Conservation (phyloP, 106 monocot species). For the Dendrobium nobile region DNA sequence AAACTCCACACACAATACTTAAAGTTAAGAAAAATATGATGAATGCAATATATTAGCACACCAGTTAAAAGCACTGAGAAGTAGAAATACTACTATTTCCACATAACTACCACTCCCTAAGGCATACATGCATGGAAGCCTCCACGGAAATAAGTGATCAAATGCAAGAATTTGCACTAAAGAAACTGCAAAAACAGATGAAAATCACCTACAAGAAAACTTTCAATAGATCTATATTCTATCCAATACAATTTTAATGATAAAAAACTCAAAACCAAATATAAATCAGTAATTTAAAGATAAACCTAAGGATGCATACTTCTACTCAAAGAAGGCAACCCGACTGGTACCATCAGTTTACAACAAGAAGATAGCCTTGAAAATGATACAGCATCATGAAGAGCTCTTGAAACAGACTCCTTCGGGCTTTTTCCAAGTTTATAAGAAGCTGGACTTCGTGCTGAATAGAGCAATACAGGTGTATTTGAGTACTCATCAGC, state of each 20-base stretch:
- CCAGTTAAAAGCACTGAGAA: background rate
- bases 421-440: constrained; percentile 18
- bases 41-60: background rate
- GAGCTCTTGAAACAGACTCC: constrained; percentile 40
- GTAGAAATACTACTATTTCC: background rate
- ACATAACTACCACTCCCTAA: background rate
- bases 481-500: constrained; percentile 80
- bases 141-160: background rate
- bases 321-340: constrained; percentile 66
- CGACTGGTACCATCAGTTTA: constrained; percentile 72
- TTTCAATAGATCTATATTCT: background rate
- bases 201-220: background rate
- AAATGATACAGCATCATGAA: constrained; percentile 91
- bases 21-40: background rate
- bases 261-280: background rate
- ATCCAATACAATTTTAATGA: background rate
- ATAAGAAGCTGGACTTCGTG: constrained; percentile 44
- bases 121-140: background rate
- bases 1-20: background rate
- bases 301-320: constrained; percentile 38
- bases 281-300: background rate
- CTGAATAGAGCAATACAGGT: constrained; percentile 76
- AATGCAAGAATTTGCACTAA: background rate
- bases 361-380: constrained; percentile 62
- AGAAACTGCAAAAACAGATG: background rate